Evolutionary conservation across 345 rosid species (phyloP), one percentile per base, ranked within the genome.

Genomic region (Salix exigua): DNA sequence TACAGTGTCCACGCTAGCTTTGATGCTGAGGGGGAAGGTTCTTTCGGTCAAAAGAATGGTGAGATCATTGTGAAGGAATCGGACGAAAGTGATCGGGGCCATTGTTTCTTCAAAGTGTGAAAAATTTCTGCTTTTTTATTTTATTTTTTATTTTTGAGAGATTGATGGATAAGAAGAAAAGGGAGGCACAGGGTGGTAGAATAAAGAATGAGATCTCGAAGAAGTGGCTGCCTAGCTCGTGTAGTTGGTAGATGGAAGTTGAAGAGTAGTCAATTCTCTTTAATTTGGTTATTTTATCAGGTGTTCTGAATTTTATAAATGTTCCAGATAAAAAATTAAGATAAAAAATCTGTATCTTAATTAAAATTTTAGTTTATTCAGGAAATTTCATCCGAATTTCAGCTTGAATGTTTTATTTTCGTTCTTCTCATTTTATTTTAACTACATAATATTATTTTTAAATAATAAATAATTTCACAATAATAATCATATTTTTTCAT

Each of bases 1-100:
- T 93, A 95, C 82, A 87, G 99, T 64, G 97, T 95, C 46, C 99
- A 95, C 83, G 92, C 97, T 4, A 95, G 99, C 83, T 84, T 78
- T 82, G 97, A 95, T 82, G 97, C 94, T 11, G 91, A 90, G 82
- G 88, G 71, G 10, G 81, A 85, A 16, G 87, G 88, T 44, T 85
- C 77, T 30, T 69, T 86, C 4, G 77, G 81, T 74, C 80, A 72
- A 67, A 83, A 89, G 85, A 81, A 82, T 68, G 84, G 76, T 3
- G 91, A 84, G 31, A 76, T 76, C 37, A 5, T 5, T 53, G 28
- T 55, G 37, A 81, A 75, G 78, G 94, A 84, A 79, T 76, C 86
- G 46, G 79, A 77, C 16, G 82, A 86, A 51, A 84, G 63, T 50
- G 88, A 75, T 46, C 84, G 76, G 66, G 80, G 71, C 73, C 75